Conservation (phyloP, 805 yeast genomes). For the Ogataea salicorniae region DNA sequence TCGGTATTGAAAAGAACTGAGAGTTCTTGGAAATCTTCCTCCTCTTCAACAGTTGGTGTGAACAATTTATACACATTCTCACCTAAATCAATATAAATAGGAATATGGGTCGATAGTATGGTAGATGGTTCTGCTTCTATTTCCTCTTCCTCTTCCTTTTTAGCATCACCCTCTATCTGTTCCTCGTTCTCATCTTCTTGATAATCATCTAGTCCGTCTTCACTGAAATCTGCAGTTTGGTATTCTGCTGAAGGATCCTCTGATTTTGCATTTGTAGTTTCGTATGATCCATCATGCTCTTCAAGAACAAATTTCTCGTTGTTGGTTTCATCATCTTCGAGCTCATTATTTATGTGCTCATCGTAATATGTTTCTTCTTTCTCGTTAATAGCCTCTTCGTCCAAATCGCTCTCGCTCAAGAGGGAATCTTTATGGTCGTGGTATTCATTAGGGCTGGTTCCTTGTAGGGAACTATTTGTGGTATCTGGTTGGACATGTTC, state of each 20-base stretch:
- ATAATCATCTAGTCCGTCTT: conserved; percentile 15
- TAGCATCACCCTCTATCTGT: conserved; percentile 2
- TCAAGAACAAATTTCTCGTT: background rate
- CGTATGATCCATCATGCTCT: background rate
- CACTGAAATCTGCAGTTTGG: background rate
- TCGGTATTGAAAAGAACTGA: conserved; percentile 16
- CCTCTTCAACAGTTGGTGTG: conserved; percentile 18
- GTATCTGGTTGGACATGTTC: background rate
- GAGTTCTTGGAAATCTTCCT: conserved; percentile 20
- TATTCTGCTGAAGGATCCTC: background rate
- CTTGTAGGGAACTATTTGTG: too few species aligned
- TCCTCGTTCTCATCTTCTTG: conserved; percentile 16
- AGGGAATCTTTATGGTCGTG: background rate
- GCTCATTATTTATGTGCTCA: background rate
- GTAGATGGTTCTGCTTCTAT: background rate
- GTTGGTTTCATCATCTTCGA: background rate
- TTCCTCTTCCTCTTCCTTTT: background rate
- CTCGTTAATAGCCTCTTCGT: background rate
- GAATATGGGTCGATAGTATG: conserved; percentile 8
- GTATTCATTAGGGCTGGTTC: too few species aligned
- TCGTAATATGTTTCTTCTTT: background rate
- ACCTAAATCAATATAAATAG: conserved; percentile 27
- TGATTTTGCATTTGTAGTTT: background rate
- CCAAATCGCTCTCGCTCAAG: background rate
- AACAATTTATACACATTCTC: conserved; percentile 23